Base-by-base conservation (phyloP, 2,329 filamentous ascomycete species). In the Phaeosphaeria sp. region DNA sequence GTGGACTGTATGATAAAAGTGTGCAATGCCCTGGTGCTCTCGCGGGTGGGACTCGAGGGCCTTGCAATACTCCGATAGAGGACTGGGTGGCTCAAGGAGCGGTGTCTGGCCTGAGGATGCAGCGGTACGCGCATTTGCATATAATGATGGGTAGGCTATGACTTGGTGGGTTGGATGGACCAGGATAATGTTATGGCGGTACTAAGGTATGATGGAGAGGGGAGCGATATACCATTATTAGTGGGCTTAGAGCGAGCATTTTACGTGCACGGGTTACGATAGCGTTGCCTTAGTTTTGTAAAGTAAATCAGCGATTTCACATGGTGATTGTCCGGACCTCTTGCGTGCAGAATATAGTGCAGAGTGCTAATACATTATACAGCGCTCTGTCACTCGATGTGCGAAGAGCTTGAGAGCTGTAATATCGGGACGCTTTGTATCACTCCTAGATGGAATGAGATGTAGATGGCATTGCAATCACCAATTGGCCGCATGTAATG, bases 181-280 rank as follows among this genome's bases (percentile, higher is more conserved):
- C 46, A 48, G 56, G 56, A 51, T 55, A 55, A 51, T 55, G 55
- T 51, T 40, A 46, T 36, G 43, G 55, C 49, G 53, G 46, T 48
- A 46, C 52, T 20, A 55, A n/a, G 48, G 52, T 47, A 44, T 44
- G 36, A 42, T 30, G 15, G 49, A 30, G 18, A 30, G 49, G 17
- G 36, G 22, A 18, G 17, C 11, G 22, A 17, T 17, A 51, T 51
- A 42, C 39, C 49, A 42, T n/a, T 44, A 42, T 43, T 30, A 25
- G 39, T 20, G 21, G n/a, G 18, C 36, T 39, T 17, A 20, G 24
- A 27, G 59, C 59, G 61, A 60, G 53, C 17, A 47, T 47, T 47
- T 60, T 59, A 71, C 61, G 65, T 68, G 69, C 56, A 71, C 61
- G 63, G 68, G 56, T 64, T 66, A 74, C 69, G 74, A 75, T 73